These are phyloP conservation scores for Platanthera guangdongensis DNA, from an alignment of 106 monocot genomes.

Conservation along the genomic window DNA sequence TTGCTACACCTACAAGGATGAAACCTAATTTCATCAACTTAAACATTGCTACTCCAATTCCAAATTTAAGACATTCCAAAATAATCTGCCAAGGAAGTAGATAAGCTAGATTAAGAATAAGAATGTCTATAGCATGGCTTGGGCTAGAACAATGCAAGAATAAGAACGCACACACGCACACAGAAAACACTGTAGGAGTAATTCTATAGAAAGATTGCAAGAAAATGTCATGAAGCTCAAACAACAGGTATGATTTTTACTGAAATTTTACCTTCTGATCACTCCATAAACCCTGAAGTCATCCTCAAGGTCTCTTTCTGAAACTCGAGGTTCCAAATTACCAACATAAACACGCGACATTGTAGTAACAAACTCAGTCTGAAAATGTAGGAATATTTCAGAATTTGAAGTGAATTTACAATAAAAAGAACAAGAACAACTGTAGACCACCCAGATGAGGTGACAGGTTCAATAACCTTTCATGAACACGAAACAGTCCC, in stretches of 20 bases:
- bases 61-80: not conserved
- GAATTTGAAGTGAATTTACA: not conserved
- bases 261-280: conserved; percentile 10
- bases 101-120: not conserved
- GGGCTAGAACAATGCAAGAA: not conserved
- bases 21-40: not conserved
- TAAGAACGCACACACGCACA: not conserved
- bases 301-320: conserved; percentile 19
- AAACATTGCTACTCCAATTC: not conserved
- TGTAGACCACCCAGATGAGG: not conserved
- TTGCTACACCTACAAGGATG: not conserved
- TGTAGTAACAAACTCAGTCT: not conserved
- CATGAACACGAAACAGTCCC: not conserved
- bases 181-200: not conserved
- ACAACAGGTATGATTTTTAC: not conserved
- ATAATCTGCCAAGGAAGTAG: not conserved
- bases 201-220: not conserved
- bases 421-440: not conserved
- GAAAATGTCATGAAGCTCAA: not conserved
- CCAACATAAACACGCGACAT: conserved; percentile 24
- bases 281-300: conserved; percentile 15
- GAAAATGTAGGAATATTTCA: not conserved
- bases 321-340: conserved; percentile 15
- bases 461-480: not conserved
- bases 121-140: not conserved